Conservation (phyloP, 257 asterid genomes). For the Gentiana dahurica region DNA sequence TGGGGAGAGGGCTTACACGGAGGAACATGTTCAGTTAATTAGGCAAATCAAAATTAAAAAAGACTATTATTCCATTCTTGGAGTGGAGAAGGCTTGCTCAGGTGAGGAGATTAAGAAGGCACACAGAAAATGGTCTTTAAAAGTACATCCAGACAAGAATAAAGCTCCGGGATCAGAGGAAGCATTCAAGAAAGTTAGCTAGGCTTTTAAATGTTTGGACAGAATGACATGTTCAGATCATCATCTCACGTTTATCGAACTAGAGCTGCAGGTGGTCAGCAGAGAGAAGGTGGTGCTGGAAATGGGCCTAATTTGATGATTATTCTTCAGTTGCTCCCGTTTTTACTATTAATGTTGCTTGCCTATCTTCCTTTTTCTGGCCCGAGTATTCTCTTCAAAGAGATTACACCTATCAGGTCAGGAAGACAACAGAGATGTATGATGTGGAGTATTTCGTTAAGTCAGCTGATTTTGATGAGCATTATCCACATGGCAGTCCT, state of each 20-base stretch:
- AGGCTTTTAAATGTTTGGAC: conserved; percentile 87
- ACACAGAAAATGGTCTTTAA: conserved; percentile 74
- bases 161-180: conserved; percentile 97
- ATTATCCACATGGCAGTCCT: no score
- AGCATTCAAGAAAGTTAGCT: conserved; percentile 86
- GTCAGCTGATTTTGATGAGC: no score
- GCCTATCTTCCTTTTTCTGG: conserved; percentile 93
- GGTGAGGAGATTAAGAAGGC: conserved; percentile 90
- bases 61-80: conserved; percentile 84
- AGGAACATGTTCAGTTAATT: conserved; percentile 72
- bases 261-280: conserved; percentile 42
- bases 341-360: conserved; percentile 71
- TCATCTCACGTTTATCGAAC: conserved; percentile 71
- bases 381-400: no score
- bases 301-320: conserved; percentile 57
- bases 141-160: conserved; percentile 95
- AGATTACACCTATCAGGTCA: no score
- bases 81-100: conserved; percentile 70
- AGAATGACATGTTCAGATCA: conserved; percentile 48
- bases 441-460: no score
- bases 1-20: conserved; percentile 66
- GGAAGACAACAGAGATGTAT: no score
- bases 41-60: conserved; percentile 57
- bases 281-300: conserved; percentile 61
- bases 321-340: conserved; percentile 72